Percentiles rank a stretch among this genome's conserved stretches.
phyloP scores from a whole-genome alignment of 768 basidiomycete species.

The Lactifluus echinatus region DNA sequence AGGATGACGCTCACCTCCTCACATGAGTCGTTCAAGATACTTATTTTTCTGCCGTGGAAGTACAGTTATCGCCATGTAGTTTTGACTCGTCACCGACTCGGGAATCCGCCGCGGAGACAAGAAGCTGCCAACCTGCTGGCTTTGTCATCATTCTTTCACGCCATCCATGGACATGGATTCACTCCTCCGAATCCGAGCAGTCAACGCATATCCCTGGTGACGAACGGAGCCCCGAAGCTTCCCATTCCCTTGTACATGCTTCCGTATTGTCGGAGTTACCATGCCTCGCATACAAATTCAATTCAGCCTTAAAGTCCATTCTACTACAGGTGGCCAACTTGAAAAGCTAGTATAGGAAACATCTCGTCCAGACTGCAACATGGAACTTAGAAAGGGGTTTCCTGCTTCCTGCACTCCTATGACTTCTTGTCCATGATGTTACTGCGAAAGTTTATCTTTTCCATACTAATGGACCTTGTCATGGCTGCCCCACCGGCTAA shows the following conservation, averaged over 20 bases:
- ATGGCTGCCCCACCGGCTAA: neutral
- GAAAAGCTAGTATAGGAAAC: neutral
- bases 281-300: neutral
- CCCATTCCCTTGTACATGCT: neutral
- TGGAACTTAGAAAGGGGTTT: neutral
- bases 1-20: too few species aligned
- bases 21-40: too few species aligned
- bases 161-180: too few species aligned
- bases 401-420: neutral
- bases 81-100: too few species aligned
- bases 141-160: too few species aligned
- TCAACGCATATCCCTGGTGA: too few species aligned
- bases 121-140: too few species aligned
- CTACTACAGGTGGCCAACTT: neutral
- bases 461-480: slow-evolving; percentile 29
- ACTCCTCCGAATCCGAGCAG: too few species aligned
- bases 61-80: too few species aligned
- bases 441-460: slow-evolving; percentile 38
- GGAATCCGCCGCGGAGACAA: too few species aligned
- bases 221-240: too few species aligned
- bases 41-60: too few species aligned
- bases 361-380: slow-evolving; percentile 3
- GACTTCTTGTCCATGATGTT: neutral
- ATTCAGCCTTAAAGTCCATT: neutral
- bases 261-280: neutral